Conservation (phyloP, 345 rosid species). For the Gossypium australe region DNA sequence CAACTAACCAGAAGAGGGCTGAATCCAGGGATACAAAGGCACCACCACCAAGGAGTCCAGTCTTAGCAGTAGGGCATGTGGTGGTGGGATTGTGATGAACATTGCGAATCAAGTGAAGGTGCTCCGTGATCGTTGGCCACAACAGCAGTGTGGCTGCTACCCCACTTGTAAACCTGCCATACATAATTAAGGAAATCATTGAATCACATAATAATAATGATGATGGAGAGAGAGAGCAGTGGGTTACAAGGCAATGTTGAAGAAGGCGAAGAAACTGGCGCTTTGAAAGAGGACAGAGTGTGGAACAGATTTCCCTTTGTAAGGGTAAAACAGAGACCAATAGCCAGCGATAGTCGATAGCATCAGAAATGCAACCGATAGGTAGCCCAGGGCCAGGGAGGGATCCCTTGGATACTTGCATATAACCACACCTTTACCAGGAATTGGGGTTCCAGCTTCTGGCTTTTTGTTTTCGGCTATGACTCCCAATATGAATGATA, state of each 20-base stretch:
- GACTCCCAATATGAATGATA: constrained; percentile 64
- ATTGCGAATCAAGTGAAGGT: constrained; percentile 56
- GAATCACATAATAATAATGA: background rate
- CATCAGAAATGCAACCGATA: constrained; percentile 58
- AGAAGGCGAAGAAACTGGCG: constrained; percentile 55
- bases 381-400: constrained; percentile 53
- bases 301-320: constrained; percentile 43
- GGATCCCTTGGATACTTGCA: constrained; percentile 90
- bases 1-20: constrained; percentile 73
- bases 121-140: constrained; percentile 83
- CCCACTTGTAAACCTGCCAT: constrained; percentile 51
- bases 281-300: constrained; percentile 54
- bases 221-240: background rate
- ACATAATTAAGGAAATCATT: background rate
- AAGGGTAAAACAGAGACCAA: constrained; percentile 44
- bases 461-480: constrained; percentile 90
- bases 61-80: constrained; percentile 76
- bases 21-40: constrained; percentile 92
- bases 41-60: constrained; percentile 83
- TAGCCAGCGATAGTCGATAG: constrained; percentile 48
- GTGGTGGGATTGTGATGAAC: constrained; percentile 46
- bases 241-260: constrained; percentile 73
- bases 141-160: constrained; percentile 50
- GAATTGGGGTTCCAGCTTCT: constrained; percentile 55
- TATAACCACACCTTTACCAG: constrained; percentile 52